These are phyloP conservation scores for Penicillium hesseltinei DNA, from an alignment of 2,329 filamentous ascomycete genomes.

Conservation along the genomic window DNA sequence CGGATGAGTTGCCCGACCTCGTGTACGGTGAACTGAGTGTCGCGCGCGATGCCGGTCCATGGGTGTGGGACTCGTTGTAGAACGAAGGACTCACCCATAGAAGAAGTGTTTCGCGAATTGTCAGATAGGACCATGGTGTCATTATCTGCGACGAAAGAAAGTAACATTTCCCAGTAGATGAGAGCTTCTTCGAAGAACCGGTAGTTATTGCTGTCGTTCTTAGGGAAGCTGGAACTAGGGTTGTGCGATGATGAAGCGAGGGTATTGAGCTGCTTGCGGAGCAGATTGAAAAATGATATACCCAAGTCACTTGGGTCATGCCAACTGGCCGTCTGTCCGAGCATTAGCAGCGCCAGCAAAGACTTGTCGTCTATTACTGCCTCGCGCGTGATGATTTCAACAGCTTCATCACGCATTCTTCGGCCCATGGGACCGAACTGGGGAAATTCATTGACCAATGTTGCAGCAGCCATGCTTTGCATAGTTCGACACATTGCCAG, in stretches of 20 bases:
- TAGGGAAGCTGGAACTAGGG: conserved; percentile 7
- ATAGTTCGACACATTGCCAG: conserved; percentile 60
- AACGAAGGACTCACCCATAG: conserved; percentile 28
- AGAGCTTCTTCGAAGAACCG: conserved; percentile 57
- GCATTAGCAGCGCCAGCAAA: conserved; percentile 57
- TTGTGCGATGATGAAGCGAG: conserved; percentile 29
- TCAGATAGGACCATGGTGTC: conserved; percentile 33
- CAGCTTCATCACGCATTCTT: conserved; percentile 54
- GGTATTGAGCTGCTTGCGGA: conserved; percentile 44
- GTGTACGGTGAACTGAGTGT: conserved; percentile 38
- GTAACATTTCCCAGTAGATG: conserved; percentile 60
- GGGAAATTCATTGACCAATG: conserved; percentile 57
- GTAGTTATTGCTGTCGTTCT: conserved; percentile 42
- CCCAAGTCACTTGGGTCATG: conserved; percentile 58
- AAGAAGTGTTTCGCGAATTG: conserved; percentile 10
- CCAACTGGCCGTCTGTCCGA: conserved; percentile 61
- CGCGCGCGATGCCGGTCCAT: conserved; percentile 41
- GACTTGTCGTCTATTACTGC: conserved; percentile 52
- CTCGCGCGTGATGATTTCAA: conserved; percentile 52
- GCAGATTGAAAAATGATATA: conserved; percentile 50
- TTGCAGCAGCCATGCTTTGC: conserved; percentile 64
- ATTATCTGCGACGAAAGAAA: conserved; percentile 53
- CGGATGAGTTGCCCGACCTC: conserved; percentile 48
- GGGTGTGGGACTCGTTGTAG: conserved; percentile 40
- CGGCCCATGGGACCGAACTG: conserved; percentile 52